Base-by-base conservation (phyloP, 2,329 filamentous ascomycete species). In the Xylariaceae sp. region DNA sequence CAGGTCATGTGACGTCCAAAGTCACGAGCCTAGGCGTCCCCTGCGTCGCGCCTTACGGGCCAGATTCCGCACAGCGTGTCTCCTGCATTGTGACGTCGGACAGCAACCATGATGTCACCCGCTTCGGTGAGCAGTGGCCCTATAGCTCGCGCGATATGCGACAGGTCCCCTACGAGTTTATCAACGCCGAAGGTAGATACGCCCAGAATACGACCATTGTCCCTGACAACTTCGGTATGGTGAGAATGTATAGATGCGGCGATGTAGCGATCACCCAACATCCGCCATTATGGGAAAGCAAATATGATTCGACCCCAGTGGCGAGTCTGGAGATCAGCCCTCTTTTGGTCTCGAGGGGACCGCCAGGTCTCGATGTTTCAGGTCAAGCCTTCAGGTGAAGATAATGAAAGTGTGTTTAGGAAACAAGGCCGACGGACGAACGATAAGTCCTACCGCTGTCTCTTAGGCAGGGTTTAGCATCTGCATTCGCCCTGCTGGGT, bases 221-320 rank as follows among this genome's bases (percentile, higher is more conserved):
- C 26, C n/a, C n/a, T n/a, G 8, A 26, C 8, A 8, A 26, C 26
- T 26, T 26, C 26, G 8, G 26, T 26, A 26, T 4, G 5, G 8
- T 26, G 26, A 26, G 26, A 8, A 26, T 26, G 26, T 8, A 26
- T 5, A 10, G 4, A 34, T 34, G 10, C 3, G 32, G 4, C 10
- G 32, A 51, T 40, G 57, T 45, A 36, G 56, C 52, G 64, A 66
- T 66, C 63, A 49, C 45, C 63, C 57, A 49, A 26, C 26, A 36
- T 34, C 44, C 26, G 36, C 29, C 49, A 51, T 65, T 62, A 65
- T 62, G 63, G 53, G 64, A 58, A 47, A 45, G 43, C 36, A 39
- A 36, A 55, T 45, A 47, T 59, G 59, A 56, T 61, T 49, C 55
- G 51, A 58, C 45, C 55, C 45, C 16, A 19, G 58, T 57, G 58